Conservation (phyloP, 2,329 filamentous ascomycete genomes). For the Eutypa lata region DNA sequence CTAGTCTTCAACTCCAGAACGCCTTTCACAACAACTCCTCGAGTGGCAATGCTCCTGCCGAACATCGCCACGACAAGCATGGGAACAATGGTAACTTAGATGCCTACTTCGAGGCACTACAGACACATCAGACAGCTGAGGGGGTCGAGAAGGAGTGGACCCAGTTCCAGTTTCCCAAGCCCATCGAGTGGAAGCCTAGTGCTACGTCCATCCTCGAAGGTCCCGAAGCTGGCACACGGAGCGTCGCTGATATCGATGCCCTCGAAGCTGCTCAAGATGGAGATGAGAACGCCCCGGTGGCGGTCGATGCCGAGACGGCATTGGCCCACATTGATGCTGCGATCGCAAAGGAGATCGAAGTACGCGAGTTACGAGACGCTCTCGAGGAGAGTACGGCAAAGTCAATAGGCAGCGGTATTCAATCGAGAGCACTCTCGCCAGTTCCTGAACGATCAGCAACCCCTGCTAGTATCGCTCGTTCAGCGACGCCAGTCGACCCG, state of each 20-base stretch:
- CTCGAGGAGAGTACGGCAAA: slow-evolving; percentile 27
- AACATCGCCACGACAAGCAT: slow-evolving; percentile 53
- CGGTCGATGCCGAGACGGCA: slow-evolving; percentile 52
- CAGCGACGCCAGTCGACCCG: slow-evolving; percentile 58
- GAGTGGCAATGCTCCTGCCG: slow-evolving; percentile 48
- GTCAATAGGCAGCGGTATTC: slow-evolving; percentile 36
- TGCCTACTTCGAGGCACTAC: slow-evolving; percentile 88
- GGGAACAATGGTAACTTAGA: slow-evolving; percentile 67
- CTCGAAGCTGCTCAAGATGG: slow-evolving; percentile 23
- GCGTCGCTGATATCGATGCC: slow-evolving; percentile 35
- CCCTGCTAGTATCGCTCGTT: slow-evolving; percentile 47
- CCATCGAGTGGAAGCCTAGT: slow-evolving; percentile 81
- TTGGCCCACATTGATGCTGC: slow-evolving; percentile 83
- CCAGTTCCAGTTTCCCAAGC: slow-evolving; percentile 84
- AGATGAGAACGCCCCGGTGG: slow-evolving; percentile 34
- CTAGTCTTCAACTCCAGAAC: slow-evolving; percentile 68
- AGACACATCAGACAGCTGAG: slow-evolving; percentile 53
- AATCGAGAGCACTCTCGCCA: slow-evolving; percentile 40
- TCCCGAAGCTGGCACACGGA: slow-evolving; percentile 57
- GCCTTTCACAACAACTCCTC: slow-evolving; percentile 65
- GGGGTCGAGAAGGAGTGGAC: slow-evolving; percentile 79
- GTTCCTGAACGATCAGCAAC: slow-evolving; percentile 37
- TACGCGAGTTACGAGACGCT: slow-evolving; percentile 25
- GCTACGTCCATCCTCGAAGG: slow-evolving; percentile 52
- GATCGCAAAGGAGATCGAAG: slow-evolving; percentile 68